Evolutionary conservation across 306 rosid species (phyloP).

Genomic region (Fragaria iinumae): DNA sequence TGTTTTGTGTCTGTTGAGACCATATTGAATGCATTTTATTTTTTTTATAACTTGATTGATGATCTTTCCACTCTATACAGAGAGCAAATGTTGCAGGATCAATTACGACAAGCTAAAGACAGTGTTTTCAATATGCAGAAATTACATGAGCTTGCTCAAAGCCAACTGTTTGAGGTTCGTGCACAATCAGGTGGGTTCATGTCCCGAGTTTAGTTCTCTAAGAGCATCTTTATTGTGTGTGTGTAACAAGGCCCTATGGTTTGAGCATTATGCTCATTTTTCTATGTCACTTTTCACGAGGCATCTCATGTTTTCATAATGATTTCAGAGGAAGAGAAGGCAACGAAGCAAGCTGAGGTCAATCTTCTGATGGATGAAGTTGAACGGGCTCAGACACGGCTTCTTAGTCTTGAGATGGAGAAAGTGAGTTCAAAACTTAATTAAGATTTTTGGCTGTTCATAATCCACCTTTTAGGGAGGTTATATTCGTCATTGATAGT

Average conservation of each 20-base stretch:
- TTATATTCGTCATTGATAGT: neutral
- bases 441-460: neutral
- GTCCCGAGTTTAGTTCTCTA: neutral
- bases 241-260: neutral
- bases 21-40: conserved; percentile 18
- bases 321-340: conserved; percentile 74
- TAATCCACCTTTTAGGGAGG: neutral
- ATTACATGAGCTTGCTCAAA: conserved; percentile 92
- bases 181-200: conserved; percentile 80
- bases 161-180: conserved; percentile 88
- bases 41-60: conserved; percentile 7
- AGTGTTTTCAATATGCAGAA: conserved; percentile 96
- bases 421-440: conserved; percentile 32
- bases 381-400: conserved; percentile 63
- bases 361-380: conserved; percentile 72
- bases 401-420: conserved; percentile 64
- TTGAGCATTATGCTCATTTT: conserved; percentile 14
- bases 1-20: neutral
- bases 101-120: conserved; percentile 84
- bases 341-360: conserved; percentile 91
- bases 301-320: conserved; percentile 17
- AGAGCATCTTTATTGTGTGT: conserved; percentile 10
- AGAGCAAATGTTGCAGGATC: conserved; percentile 89
- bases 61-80: conserved; percentile 43
- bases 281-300: conserved; percentile 9